Evolutionary conservation across 2,329 filamentous ascomycete genomes (phyloP).

Genomic region (Aspergillus costaricaensis): DNA sequence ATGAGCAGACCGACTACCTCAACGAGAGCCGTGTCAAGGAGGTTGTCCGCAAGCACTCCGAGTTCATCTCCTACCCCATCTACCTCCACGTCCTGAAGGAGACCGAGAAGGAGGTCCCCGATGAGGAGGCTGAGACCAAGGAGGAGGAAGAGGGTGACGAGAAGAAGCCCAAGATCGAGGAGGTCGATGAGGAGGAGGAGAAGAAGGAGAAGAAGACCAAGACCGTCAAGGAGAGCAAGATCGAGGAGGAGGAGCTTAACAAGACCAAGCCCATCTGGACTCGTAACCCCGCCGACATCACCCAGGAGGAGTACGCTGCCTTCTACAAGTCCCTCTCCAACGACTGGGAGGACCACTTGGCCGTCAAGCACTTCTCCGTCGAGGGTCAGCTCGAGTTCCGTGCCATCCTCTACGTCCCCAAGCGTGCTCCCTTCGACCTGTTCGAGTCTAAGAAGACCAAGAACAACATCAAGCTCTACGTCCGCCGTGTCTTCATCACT

Average conservation of each 20-base stretch:
- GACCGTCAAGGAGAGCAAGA: slow-evolving; percentile 98
- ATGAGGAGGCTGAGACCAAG: slow-evolving; percentile 82
- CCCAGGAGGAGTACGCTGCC: slow-evolving; percentile 91
- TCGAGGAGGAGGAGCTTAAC: slow-evolving; percentile 99
- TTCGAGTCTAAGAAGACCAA: slow-evolving; percentile 99
- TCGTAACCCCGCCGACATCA: slow-evolving; percentile 94
- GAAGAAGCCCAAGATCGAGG: slow-evolving; percentile 95
- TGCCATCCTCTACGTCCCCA: slow-evolving; percentile 98
- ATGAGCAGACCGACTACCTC: slow-evolving; percentile 97
- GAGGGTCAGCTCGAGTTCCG: slow-evolving; percentile 99
- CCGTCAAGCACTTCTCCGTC: slow-evolving; percentile 99
- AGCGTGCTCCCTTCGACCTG: slow-evolving; percentile 98
- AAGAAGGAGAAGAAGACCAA: slow-evolving; percentile 98
- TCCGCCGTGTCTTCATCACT: slow-evolving; percentile 99
- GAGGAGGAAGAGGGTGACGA: slow-evolving; percentile 76
- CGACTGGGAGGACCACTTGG: slow-evolving; percentile 99
- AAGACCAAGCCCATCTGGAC: slow-evolving; percentile 99
- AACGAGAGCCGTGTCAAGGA: slow-evolving; percentile 99
- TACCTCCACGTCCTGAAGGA: slow-evolving; percentile 99
- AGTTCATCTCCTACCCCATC: slow-evolving; percentile 99
- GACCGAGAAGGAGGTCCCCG: slow-evolving; percentile 97
- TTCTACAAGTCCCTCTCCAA: slow-evolving; percentile 99
- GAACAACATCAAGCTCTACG: slow-evolving; percentile 99
- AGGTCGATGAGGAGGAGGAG: slow-evolving; percentile 80
- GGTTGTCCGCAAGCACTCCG: slow-evolving; percentile 99